Percentiles rank a stretch among this genome's conserved stretches.
phyloP scores from a whole-genome alignment of 2,329 filamentous ascomycete species.

The Cercospora zeae-maydis region DNA sequence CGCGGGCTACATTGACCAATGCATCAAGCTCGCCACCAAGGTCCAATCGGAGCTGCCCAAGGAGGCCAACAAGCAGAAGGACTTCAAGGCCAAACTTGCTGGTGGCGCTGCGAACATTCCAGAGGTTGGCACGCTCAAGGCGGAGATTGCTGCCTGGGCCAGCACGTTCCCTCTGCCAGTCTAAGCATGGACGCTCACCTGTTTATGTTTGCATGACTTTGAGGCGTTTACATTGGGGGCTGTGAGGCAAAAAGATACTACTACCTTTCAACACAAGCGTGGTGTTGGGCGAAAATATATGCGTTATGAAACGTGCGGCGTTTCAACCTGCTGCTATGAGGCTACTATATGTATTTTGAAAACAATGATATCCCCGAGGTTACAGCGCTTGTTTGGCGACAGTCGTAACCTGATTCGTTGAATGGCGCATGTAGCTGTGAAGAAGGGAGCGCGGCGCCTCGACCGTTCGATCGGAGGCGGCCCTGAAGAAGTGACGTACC shows the following conservation, averaged over 20 bases:
- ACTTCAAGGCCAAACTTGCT: slow-evolving; percentile 93
- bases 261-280: slow-evolving; percentile 7
- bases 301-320: slow-evolving; percentile 13
- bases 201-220: neutral
- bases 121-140: slow-evolving; percentile 79
- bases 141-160: slow-evolving; percentile 87
- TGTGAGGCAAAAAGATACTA: neutral
- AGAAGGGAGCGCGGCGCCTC: neutral
- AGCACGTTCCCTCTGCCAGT: slow-evolving; percentile 88
- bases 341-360: slow-evolving; percentile 1
- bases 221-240: neutral
- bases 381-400: neutral
- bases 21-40: slow-evolving; percentile 86
- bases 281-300: slow-evolving; percentile 7
- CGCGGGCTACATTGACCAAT: slow-evolving; percentile 80
- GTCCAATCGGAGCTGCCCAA: slow-evolving; percentile 82
- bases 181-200: slow-evolving; percentile 32
- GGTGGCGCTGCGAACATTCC: slow-evolving; percentile 57
- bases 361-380: slow-evolving; percentile 1
- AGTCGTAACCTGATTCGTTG: neutral
- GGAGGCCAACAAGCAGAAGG: slow-evolving; percentile 98
- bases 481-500: neutral
- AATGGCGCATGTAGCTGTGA: neutral
- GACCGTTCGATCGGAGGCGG: neutral
- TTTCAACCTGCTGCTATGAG: slow-evolving; percentile 22